These are phyloP conservation scores for Parachaetomium inaequale DNA, from an alignment of 495 filamentous ascomycete species.

Conservation along the genomic window DNA sequence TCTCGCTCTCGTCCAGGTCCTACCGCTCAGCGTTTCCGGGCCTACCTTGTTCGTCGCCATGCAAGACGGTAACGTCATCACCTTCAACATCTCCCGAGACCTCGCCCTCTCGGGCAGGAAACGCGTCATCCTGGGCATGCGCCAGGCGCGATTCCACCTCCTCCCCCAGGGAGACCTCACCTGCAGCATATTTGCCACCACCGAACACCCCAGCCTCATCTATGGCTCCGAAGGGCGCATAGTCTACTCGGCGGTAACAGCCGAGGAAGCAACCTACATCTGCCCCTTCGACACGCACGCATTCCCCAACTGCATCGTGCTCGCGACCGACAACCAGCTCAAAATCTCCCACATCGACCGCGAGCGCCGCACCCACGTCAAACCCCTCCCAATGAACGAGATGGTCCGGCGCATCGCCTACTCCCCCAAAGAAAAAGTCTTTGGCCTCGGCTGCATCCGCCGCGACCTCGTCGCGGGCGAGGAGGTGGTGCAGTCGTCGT, in stretches of 20 bases:
- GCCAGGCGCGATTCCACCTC: slow-evolving; percentile 73
- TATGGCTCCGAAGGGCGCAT: slow-evolving; percentile 84
- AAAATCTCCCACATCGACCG: slow-evolving; percentile 81
- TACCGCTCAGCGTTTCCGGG: slow-evolving; percentile 46
- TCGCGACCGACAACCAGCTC: slow-evolving; percentile 72
- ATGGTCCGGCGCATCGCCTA: slow-evolving; percentile 87
- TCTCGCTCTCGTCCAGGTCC: slow-evolving; percentile 69
- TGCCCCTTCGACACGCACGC: slow-evolving; percentile 78
- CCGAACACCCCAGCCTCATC: slow-evolving; percentile 89
- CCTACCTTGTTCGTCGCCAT: slow-evolving; percentile 88
- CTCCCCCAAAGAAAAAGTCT: slow-evolving; percentile 70
- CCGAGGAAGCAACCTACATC: slow-evolving; percentile 74
- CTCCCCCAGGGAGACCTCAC: slow-evolving; percentile 57
- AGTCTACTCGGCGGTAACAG: slow-evolving; percentile 93
- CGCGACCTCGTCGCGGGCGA: slow-evolving; percentile 49
- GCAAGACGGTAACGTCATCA: slow-evolving; percentile 89
- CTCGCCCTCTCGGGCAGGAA: slow-evolving; percentile 66
- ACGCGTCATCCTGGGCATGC: slow-evolving; percentile 79
- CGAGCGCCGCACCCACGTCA: slow-evolving; percentile 81
- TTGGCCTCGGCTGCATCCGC: slow-evolving; percentile 81
- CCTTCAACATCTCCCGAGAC: slow-evolving; percentile 67
- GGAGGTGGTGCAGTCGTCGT: slow-evolving; percentile 48
- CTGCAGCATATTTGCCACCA: slow-evolving; percentile 85
- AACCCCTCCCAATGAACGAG: slow-evolving; percentile 70
- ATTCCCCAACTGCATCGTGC: slow-evolving; percentile 74